Evolutionary conservation across 495 filamentous ascomycete genomes (phyloP), one percentile per base, ranked within the genome.

Genomic region (Daldinia caldariorum): DNA sequence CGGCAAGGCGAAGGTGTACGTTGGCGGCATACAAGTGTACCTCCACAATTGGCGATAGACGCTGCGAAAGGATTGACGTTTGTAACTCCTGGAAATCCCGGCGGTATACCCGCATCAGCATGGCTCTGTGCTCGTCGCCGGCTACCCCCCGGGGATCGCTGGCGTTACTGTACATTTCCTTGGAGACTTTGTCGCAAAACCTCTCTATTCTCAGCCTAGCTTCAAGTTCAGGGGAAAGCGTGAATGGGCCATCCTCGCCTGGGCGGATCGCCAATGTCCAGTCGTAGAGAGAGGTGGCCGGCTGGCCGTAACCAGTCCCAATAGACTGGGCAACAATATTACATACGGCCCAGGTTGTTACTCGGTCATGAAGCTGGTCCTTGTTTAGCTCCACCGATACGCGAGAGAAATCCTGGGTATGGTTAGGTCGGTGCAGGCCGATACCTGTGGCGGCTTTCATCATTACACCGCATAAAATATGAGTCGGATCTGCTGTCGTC

Each of bases 251-350:
- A 51, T 90, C 87, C 39, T 86, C 82, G 6, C 87, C 86, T 18
- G 89, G 86, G 29, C 85, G 84, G 20, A 89, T 82, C 8, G 87
- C 88, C 39, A 96, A 76, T 0, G 93, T 94, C 89, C 91, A 94
- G 78, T 96, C 93, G 74, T 95, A 97, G 12, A 94, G 76, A 6
- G 91, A 94, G n/a, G 91, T 89, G 1, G 94, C 90, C 6, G 94
- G 94, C 74, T 97, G 94, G 37, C 94, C 94, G 76, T 97, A 93
- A 14, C 93, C 94, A 7, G 94, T 97, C 8, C 92, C 91, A 62
- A 96, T 89, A 58, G 90, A 92, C 78, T 97, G 93, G n/a, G 93
- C 89, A 50, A 97, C 93, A 73, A 95, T 92, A 75, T 97, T 97
- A 75, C 92, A 94, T 10, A 92, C 89, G 14, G 93, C 93, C 94